phyloP scores from a whole-genome alignment of 1,139 yeast genomes.

The Blastobotrys malaysiensis region DNA sequence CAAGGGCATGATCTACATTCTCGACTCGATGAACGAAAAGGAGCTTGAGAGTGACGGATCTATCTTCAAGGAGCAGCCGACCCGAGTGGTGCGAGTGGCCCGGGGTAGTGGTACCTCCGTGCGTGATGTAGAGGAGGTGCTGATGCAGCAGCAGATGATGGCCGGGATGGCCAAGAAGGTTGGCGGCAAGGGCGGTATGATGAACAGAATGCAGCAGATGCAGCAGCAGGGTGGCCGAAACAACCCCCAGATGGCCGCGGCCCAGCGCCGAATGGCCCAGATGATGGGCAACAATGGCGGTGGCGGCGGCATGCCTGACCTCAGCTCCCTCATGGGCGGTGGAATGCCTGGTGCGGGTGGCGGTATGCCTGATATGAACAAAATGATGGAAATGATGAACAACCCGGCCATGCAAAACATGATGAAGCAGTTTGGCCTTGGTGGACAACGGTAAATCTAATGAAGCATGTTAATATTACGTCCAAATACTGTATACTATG shows the following conservation, averaged over 20 bases:
- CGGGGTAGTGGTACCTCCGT: slow-evolving; percentile 95
- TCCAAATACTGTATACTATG: not conserved
- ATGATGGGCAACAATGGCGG: slow-evolving; percentile 33
- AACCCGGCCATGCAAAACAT: slow-evolving; percentile 74
- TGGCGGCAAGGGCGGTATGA: slow-evolving; percentile 46
- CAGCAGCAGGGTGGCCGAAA: slow-evolving; percentile 29
- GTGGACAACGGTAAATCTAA: slow-evolving; percentile 15
- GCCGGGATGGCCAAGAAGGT: slow-evolving; percentile 81
- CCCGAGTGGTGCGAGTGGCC: slow-evolving; percentile 84
- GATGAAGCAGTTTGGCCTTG: slow-evolving; percentile 70
- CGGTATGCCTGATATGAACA: slow-evolving; percentile 37
- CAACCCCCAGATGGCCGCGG: slow-evolving; percentile 34
- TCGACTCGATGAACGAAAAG: slow-evolving; percentile 94
- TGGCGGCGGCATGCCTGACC: slow-evolving; percentile 35
- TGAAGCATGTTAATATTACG: not conserved
- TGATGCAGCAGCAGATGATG: slow-evolving; percentile 92
- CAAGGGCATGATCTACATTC: slow-evolving; percentile 83
- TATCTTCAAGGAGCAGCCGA: slow-evolving; percentile 73
- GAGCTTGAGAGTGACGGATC: slow-evolving; percentile 91
- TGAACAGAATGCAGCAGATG: slow-evolving; percentile 36
- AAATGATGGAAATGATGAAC: slow-evolving; percentile 44
- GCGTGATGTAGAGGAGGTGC: slow-evolving; percentile 87
- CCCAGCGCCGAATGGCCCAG: slow-evolving; percentile 35
- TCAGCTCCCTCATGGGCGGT: slow-evolving; percentile 27
- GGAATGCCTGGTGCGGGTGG: slow-evolving; percentile 24